Base-by-base conservation (phyloP, 345 rosid species). In the Toxicodendron radicans region DNA sequence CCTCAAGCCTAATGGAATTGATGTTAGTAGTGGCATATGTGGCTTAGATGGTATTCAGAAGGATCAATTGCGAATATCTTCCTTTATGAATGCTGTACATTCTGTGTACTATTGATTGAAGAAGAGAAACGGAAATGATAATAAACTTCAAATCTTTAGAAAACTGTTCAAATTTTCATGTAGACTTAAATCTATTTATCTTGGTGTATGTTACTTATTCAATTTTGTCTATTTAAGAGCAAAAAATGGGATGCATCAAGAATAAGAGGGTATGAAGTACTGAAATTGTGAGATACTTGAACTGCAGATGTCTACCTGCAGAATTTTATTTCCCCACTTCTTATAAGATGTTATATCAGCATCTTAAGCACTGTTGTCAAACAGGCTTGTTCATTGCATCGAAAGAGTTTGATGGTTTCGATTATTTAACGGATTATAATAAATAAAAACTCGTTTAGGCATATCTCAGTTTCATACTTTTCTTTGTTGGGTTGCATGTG, bases 21-120 rank as follows among this genome's bases (percentile, higher is more conserved):
- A 93, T 77, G 96, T 91, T 21, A 93, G 98, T 64, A 91, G 97
- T 13, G 92, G 98, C 66, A 88, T 95, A 75, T 91, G 99, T 57
- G 79, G 83, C 30, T 41, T 84, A 13, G 92, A 95, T 71, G 94
- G 97, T 4, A 82, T 93, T 61, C 85, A 68, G 45, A 90, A 91
- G 82, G 96, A 93, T 69, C 85, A 20, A 73, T 81, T 79, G 30
- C 83, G 65, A 76, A 89, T 91, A 77, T 79, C 83, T 54, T 87
- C 91, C 12, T 93, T 90, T 72, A 87, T 90, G 82, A 75, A 51
- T 70, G 85, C 94, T 0, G 84, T 91, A 30, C 75, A 58, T 60
- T 90, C 89, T 68, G 79, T 82, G 70, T 75, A 64, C 18, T 79
- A 78, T 41, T 89, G 82, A 87, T 77, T 41, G 58, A 43, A 17